These are phyloP conservation scores for Macrocybe gigantea DNA, from an alignment of 768 basidiomycete genomes.

Conservation along the genomic window DNA sequence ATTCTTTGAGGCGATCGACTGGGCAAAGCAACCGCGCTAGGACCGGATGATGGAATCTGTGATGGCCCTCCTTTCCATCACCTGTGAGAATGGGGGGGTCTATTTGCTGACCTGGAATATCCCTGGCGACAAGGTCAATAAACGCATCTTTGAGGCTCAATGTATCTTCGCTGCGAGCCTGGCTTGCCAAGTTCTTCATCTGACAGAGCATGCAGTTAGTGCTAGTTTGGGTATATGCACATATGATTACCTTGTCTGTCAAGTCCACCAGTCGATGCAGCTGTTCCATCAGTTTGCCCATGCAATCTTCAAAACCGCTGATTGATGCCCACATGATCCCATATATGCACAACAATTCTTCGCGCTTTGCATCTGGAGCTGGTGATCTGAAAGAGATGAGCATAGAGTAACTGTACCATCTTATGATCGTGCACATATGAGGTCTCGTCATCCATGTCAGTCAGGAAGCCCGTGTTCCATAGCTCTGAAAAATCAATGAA, in stretches of 20 bases:
- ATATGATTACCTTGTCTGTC: neutral
- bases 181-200: constrained; percentile 1
- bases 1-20: neutral
- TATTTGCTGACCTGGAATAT: constrained; percentile 2
- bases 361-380: too few species aligned
- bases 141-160: constrained; percentile 4
- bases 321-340: too few species aligned
- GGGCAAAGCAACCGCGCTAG: constrained; percentile 8
- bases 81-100: constrained; percentile 1
- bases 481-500: neutral
- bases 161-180: constrained; percentile 1
- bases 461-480: neutral
- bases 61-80: neutral
- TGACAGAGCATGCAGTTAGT: neutral
- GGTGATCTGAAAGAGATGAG: too few species aligned
- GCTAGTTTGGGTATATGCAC: neutral
- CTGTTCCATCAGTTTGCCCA: too few species aligned
- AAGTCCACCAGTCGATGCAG: too few species aligned
- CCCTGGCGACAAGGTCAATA: constrained; percentile 2
- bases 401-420: neutral
- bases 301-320: too few species aligned
- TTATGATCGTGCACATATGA: neutral
- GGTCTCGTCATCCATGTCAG: neutral
- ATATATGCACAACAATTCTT: too few species aligned
- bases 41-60: constrained; percentile 9